A percentile compares a stretch with the other conserved stretches of the same genome.
Conservation (phyloP, 345 rosid species). For the Euphorbia tirucalli region DNA sequence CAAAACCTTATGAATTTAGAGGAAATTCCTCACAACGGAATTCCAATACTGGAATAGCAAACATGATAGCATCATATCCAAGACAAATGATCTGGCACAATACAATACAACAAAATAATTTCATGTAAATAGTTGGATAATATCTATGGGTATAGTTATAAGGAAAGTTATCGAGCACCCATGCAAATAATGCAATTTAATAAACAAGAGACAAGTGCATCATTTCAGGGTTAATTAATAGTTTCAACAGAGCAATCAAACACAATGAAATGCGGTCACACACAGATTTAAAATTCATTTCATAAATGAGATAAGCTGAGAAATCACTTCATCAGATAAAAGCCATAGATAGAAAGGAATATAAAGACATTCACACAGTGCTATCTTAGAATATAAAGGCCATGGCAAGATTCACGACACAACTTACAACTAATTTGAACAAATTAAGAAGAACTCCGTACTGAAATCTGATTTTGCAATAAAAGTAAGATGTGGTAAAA, state of each 20-base stretch:
- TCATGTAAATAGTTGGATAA: background rate
- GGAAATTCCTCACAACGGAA: background rate
- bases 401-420: background rate
- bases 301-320: background rate
- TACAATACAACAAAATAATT: background rate
- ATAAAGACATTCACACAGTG: background rate
- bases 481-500: too few relatives aligned
- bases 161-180: background rate
- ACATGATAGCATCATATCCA: background rate
- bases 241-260: background rate
- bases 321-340: background rate
- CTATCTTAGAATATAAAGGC: background rate
- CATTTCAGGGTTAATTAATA: background rate
- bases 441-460: too few relatives aligned
- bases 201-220: background rate
- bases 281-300: background rate
- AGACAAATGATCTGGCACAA: background rate
- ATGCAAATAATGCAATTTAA: constrained; percentile 1
- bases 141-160: background rate
- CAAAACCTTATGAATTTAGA: constrained; percentile 1
- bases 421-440: background rate
- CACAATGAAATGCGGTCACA: background rate
- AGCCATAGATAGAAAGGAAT: too few relatives aligned
- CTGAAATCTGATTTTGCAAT: too few relatives aligned
- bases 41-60: background rate